phyloP scores from a whole-genome alignment of 1,284 basidiomycete species.

The Cryptococcus sp. region DNA sequence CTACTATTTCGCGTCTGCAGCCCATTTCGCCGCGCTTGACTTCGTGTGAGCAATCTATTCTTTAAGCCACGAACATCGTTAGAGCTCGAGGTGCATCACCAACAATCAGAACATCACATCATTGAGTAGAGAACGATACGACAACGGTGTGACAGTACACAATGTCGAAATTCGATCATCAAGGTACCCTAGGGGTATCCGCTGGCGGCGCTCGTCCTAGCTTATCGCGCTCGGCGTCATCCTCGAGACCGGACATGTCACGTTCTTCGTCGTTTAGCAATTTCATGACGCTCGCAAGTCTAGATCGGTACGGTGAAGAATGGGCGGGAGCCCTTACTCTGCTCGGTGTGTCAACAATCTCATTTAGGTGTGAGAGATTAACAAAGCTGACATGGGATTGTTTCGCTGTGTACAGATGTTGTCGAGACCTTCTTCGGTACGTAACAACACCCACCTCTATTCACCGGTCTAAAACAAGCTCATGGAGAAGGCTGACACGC shows the following conservation, averaged over 20 bases:
- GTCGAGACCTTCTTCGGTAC: conserved; percentile 53
- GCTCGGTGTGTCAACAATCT: conserved; percentile 37
- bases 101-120: no score
- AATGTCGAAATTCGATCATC: no score
- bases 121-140: no score
- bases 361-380: background rate
- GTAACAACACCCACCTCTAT: conserved; percentile 2
- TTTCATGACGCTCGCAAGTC: conserved; percentile 29
- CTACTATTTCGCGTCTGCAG: no score
- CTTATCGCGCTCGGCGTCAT: no score
- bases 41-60: no score
- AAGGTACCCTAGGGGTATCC: no score
- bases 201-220: no score
- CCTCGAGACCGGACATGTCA: background rate
- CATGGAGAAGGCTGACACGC: background rate
- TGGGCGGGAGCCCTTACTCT: conserved; percentile 45
- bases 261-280: conserved; percentile 31
- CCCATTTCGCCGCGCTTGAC: no score
- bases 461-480: background rate
- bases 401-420: conserved; percentile 37
- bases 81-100: no score
- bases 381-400: background rate
- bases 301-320: conserved; percentile 47
- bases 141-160: no score
- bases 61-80: no score